Evolutionary conservation across 2,329 filamentous ascomycete genomes (phyloP).

Genomic region (Lizonia empirigonia): DNA sequence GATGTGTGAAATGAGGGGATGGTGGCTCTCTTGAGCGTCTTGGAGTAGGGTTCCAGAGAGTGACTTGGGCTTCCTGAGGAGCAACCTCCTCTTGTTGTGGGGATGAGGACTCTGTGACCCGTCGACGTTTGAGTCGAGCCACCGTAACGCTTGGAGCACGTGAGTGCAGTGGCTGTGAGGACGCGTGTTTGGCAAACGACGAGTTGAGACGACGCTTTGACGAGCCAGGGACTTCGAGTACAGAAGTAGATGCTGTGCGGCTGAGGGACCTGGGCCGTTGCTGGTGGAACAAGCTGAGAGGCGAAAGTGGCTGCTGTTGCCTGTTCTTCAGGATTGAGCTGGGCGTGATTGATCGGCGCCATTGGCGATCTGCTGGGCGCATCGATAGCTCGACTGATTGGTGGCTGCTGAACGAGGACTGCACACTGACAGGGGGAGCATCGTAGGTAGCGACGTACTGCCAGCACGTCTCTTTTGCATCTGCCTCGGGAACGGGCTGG

Average conservation of each 20-base stretch:
- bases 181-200: constrained; percentile 39
- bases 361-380: constrained; percentile 43
- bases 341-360: constrained; percentile 45
- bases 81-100: constrained; percentile 23
- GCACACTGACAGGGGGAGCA: constrained; percentile 54
- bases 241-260: constrained; percentile 39
- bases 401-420: constrained; percentile 53
- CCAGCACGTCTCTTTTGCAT: constrained; percentile 71
- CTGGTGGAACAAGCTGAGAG: constrained; percentile 42
- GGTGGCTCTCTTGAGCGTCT: constrained; percentile 53
- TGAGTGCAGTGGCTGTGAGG: constrained; percentile 34
- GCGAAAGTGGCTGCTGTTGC: constrained; percentile 42
- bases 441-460: constrained; percentile 69
- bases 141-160: constrained; percentile 46
- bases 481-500: constrained; percentile 61
- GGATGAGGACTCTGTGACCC: constrained; percentile 41
- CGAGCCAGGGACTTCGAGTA: constrained; percentile 29
- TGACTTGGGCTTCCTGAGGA: constrained; percentile 31
- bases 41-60: constrained; percentile 48
- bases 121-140: constrained; percentile 55
- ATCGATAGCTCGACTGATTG: constrained; percentile 41
- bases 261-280: constrained; percentile 33
- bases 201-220: constrained; percentile 41
- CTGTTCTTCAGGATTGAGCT: constrained; percentile 41
- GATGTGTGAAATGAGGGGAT: constrained; percentile 48